Base-by-base conservation (phyloP, 208 protist species). In the Willaertia magna region DNA sequence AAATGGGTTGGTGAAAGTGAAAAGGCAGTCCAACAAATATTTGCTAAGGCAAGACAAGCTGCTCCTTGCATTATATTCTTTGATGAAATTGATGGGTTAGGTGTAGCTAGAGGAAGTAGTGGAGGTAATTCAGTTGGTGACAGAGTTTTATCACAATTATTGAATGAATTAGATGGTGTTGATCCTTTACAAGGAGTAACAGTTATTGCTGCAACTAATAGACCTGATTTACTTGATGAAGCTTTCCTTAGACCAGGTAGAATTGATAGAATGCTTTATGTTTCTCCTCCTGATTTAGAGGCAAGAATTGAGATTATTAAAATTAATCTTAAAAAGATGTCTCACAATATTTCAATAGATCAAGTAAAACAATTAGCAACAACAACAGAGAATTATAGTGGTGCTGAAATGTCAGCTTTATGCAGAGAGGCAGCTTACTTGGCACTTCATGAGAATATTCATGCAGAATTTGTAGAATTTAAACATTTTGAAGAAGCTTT, bases 1-100 rank as follows among this genome's bases (percentile, higher is more conserved):
- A 98, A 98, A 87, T 98, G 92, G 89, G 97, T 98, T 2, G 97
- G 97, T 44, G 96, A 98, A 59, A 95, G 91, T 43, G 97, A 99
- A 86, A 92, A 91, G 11, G 96, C 90, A 16, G 89, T 99, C 4
- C 87, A 91, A 11, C 92, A 95, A 51, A 85, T 98, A 0, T 99
- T 99, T 84, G 84, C 86, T 46, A 93, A 90, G 42, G 97, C 97
- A 1, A 88, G 95, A 30, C 86, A 88, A 26, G 88, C 90, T 16
- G 87, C 97, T 4, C 97, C 98, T 0, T 92, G 91, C n/a, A 93
- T 98, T 49, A 84, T 98, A 20, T 98, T 98, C 89, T 97, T 98
- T 82, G 96, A 97, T 88, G 95, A 97, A 87, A 91, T 95, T 74
- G 93, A 96, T 85, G 88, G 89, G 11, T 91, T 96, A 59, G 94